Percentiles rank a stretch among this genome's conserved stretches.
These are phyloP conservation scores for Brassica carinata DNA, from an alignment of 345 rosid species.

Conservation along the genomic window DNA sequence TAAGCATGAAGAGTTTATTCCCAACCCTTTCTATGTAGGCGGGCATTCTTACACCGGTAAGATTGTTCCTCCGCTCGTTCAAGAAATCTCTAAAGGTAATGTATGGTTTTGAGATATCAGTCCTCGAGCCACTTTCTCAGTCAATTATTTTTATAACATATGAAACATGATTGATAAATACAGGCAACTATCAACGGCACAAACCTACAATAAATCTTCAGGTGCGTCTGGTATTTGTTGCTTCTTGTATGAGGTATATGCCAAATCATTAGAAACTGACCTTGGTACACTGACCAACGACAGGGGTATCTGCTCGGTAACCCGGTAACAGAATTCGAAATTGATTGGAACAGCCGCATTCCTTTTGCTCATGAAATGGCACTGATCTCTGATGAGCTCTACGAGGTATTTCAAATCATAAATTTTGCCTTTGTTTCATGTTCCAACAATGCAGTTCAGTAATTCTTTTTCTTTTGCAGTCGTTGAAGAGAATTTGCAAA, in stretches of 20 bases:
- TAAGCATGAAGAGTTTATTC: constrained; percentile 53
- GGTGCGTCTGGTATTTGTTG: neutral
- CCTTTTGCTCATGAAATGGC: neutral
- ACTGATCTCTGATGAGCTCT: neutral
- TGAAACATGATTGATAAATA: neutral
- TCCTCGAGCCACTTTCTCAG: neutral
- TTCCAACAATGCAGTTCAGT: neutral
- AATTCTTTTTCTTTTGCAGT: neutral
- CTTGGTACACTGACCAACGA: neutral
- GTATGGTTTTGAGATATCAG: neutral
- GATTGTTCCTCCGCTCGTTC: neutral
- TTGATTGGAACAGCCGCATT: neutral
- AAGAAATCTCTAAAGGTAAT: neutral
- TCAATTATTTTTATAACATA: constrained; percentile 4
- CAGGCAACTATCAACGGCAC: constrained; percentile 42
- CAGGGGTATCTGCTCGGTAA: neutral
- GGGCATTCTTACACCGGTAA: constrained; percentile 41
- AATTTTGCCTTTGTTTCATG: neutral
- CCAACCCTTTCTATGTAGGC: constrained; percentile 50
- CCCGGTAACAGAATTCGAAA: neutral
- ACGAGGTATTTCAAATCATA: neutral
- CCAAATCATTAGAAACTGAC: neutral
- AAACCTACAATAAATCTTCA: constrained; percentile 37
- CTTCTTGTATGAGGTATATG: neutral
- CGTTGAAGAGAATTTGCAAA: neutral